Percentiles rank a stretch among this genome's conserved stretches.
phyloP scores from a whole-genome alignment of 305 asterid genomes.

The Rubia peregrina region DNA sequence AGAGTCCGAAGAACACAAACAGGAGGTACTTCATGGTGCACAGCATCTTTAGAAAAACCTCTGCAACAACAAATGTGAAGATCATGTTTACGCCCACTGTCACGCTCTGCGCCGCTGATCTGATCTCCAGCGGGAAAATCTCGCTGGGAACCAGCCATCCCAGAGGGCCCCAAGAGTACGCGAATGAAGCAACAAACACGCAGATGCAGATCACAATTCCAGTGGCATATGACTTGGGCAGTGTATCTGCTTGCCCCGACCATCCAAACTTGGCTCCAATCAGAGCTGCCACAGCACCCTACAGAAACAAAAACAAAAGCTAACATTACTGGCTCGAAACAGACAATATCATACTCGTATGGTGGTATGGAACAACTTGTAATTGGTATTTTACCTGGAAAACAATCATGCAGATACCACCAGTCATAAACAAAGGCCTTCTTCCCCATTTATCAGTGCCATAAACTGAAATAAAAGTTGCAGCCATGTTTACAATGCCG shows the following conservation, averaged over 20 bases:
- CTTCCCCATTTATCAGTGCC: slow-evolving; percentile 18
- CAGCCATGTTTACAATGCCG: slow-evolving; percentile 16
- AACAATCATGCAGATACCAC: slow-evolving; percentile 15
- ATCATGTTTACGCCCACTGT: neutral
- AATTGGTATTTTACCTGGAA: slow-evolving; percentile 10
- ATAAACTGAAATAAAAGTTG: slow-evolving; percentile 13
- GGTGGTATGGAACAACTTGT: too few species aligned
- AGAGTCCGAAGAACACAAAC: too few species aligned
- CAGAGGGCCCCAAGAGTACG: neutral
- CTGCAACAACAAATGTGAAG: neutral
- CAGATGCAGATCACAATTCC: neutral
- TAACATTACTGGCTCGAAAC: too few species aligned
- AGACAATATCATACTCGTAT: too few species aligned
- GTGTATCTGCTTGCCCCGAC: too few species aligned
- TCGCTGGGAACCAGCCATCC: too few species aligned
- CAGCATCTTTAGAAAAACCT: neutral
- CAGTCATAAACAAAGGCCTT: slow-evolving; percentile 12
- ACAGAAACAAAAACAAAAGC: too few species aligned
- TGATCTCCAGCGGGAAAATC: too few species aligned
- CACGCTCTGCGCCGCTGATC: too few species aligned
- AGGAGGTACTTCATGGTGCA: neutral
- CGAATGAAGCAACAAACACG: neutral
- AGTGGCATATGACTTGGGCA: neutral
- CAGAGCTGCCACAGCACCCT: too few species aligned
- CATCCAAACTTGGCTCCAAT: too few species aligned